phyloP scores from a whole-genome alignment of 2,329 filamentous ascomycete species.

The Calonectria hawksworthii region DNA sequence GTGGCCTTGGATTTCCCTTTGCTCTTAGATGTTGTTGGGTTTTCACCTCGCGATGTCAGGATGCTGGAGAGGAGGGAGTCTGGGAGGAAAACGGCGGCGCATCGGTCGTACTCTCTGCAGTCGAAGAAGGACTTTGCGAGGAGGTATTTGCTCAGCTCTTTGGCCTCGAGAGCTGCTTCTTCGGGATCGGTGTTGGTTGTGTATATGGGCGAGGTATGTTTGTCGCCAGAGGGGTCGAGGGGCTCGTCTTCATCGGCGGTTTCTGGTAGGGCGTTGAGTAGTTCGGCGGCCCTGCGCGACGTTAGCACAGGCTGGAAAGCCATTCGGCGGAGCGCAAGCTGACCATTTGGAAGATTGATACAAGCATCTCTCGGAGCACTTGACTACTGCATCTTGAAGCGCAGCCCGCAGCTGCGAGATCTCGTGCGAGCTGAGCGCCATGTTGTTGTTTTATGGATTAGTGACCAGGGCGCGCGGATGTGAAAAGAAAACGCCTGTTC shows the following conservation, averaged over 20 bases:
- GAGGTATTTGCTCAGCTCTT: constrained; percentile 86
- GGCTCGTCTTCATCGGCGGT: constrained; percentile 67
- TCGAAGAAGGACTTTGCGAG: constrained; percentile 96
- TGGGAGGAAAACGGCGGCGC: constrained; percentile 90
- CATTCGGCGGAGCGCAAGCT: constrained; percentile 7
- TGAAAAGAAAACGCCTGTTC: not conserved
- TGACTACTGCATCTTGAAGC: constrained; percentile 87
- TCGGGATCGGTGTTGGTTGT: constrained; percentile 74
- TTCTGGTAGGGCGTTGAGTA: constrained; percentile 85
- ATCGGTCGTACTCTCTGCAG: constrained; percentile 94
- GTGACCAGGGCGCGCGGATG: constrained; percentile 31
- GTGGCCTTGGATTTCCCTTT: constrained; percentile 70
- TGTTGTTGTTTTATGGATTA: constrained; percentile 51
- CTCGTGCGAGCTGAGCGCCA: constrained; percentile 70
- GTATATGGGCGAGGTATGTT: constrained; percentile 63
- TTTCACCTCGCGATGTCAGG: constrained; percentile 63
- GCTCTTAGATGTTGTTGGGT: constrained; percentile 60
- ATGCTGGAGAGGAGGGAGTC: constrained; percentile 80
- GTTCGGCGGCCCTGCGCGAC: constrained; percentile 86
- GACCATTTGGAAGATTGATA: constrained; percentile 98
- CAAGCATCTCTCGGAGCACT: constrained; percentile 93
- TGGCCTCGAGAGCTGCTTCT: constrained; percentile 82
- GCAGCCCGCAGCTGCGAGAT: constrained; percentile 77
- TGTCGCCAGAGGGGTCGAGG: constrained; percentile 46
- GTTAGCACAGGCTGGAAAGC: constrained; percentile 31